Evolutionary conservation across 2,329 filamentous ascomycete species (phyloP), one percentile per base, ranked within the genome.

Genomic region (Moelleriella libera): DNA sequence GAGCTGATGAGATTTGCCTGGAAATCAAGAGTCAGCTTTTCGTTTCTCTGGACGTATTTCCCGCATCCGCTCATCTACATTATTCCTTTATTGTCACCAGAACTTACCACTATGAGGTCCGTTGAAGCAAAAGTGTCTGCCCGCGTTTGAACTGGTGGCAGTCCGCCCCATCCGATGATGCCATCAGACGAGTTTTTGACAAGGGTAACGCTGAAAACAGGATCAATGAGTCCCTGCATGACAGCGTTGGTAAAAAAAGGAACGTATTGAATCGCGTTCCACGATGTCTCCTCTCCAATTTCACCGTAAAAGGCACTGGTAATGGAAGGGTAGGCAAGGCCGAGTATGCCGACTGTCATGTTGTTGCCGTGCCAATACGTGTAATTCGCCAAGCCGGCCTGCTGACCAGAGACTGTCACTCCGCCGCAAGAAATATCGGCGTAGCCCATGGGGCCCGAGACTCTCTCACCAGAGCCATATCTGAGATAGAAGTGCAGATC

Each of bases 291-390:
- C n/a, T 67, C 60, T 3, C 59, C 58, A 9, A 62, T 53, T 1
- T 60, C 55, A 21, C 70, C 70, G 30, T 63, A 61, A 51, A 68
- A 76, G 10, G 67, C 69, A 45, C 66, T 74, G 1, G 72, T 74
- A 31, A 76, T 57, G 41, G 69, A 64, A 2, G 71, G 68, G 47
- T 73, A 76, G 0, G 70, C 72, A 49, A 76, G 63, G 0, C 72
- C 73, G 21, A 76, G 57, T 43, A 76, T 60, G 5, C 72, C 73
- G 47, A 69, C 70, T 29, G 72, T 75, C 42, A 68, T 53, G 56
- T 75, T 75, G 58, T 75, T 68, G 43, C 72, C 73, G 48, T 62
- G 63, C 72, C 73, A 76, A 55, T 66, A 67, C 2, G 72, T 73
- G 48, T 59, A 61, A 53, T 68, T 73, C 43, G 69, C 72, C 21